phyloP scores from a whole-genome alignment of 768 basidiomycete genomes.

The Sarcodon aspratus region DNA sequence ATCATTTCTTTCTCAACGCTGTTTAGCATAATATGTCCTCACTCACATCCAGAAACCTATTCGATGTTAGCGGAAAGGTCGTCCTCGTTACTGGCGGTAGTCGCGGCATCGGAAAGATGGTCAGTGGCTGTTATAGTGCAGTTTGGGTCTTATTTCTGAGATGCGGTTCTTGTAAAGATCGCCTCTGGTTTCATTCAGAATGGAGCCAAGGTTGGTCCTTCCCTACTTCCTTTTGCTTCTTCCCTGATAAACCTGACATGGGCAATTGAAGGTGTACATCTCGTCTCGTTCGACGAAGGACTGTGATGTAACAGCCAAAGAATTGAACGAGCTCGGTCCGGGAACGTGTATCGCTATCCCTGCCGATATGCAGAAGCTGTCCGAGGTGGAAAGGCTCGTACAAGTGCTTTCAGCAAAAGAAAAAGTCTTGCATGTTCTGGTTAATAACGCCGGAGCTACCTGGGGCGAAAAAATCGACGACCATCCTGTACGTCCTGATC shows the following conservation, averaged over 20 bases:
- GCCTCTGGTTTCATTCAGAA: constrained; percentile 52
- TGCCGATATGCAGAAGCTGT: constrained; percentile 40
- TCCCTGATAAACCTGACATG: neutral
- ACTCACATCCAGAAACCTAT: constrained; percentile 26
- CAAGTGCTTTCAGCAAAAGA: constrained; percentile 39
- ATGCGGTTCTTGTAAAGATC: constrained; percentile 28
- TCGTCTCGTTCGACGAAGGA: constrained; percentile 43
- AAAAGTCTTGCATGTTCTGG: constrained; percentile 40
- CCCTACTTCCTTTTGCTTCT: neutral
- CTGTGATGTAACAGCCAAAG: constrained; percentile 37
- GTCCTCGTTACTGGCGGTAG: constrained; percentile 60
- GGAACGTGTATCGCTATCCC: constrained; percentile 43
- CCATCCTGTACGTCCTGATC: constrained; percentile 25
- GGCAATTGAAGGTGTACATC: constrained; percentile 40
- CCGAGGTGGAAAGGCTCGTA: constrained; percentile 42
- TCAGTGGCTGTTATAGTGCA: constrained; percentile 11
- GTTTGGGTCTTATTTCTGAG: neutral
- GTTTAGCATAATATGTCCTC: constrained; percentile 19
- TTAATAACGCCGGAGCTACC: constrained; percentile 57
- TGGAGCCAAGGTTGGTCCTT: constrained; percentile 36
- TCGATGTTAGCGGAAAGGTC: constrained; percentile 39
- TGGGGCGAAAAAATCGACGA: constrained; percentile 38
- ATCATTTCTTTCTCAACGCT: no score
- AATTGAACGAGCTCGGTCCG: constrained; percentile 40
- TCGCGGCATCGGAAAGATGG: constrained; percentile 58